Conservation (phyloP, 257 asterid genomes). For the Solanum sejunctum region DNA sequence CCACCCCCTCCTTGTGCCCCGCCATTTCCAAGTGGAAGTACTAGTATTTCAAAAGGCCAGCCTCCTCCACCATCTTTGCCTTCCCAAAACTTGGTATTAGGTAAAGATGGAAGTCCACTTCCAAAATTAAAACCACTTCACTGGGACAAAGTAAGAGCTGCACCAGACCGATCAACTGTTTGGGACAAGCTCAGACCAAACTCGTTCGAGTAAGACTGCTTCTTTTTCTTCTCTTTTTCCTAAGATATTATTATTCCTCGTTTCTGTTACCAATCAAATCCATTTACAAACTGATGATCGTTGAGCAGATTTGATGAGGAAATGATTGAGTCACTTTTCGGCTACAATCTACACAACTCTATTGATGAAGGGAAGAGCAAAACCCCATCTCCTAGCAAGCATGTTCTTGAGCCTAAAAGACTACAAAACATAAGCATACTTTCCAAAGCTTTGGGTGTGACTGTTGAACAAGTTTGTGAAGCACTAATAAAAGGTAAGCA, state of each 20-base stretch:
- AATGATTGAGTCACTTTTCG: conserved; percentile 84
- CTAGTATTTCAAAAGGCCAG: conserved; percentile 21
- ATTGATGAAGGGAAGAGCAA: conserved; percentile 57
- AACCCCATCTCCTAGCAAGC: conserved; percentile 81
- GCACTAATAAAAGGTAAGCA: conserved; percentile 58
- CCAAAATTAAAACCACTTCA: conserved; percentile 87
- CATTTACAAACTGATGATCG: neutral
- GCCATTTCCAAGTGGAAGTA: conserved; percentile 20
- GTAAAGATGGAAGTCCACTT: conserved; percentile 67
- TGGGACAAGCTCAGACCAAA: conserved; percentile 94
- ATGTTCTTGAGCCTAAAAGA: conserved; percentile 89
- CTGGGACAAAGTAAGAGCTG: conserved; percentile 97
- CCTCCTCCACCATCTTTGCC: conserved; percentile 57
- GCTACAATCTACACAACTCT: conserved; percentile 68
- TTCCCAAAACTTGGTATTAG: conserved; percentile 29
- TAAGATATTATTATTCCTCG: neutral
- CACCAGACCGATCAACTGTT: conserved; percentile 74
- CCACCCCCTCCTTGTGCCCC: conserved; percentile 62
- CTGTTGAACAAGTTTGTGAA: conserved; percentile 65
- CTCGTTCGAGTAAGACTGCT: conserved; percentile 73
- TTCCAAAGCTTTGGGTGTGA: conserved; percentile 68
- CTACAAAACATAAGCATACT: conserved; percentile 88
- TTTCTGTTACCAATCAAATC: neutral
- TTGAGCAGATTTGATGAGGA: conserved; percentile 79
- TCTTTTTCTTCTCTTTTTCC: neutral